phyloP scores from a whole-genome alignment of 179 eudicot genomes.

The Pouteria campechiana region DNA sequence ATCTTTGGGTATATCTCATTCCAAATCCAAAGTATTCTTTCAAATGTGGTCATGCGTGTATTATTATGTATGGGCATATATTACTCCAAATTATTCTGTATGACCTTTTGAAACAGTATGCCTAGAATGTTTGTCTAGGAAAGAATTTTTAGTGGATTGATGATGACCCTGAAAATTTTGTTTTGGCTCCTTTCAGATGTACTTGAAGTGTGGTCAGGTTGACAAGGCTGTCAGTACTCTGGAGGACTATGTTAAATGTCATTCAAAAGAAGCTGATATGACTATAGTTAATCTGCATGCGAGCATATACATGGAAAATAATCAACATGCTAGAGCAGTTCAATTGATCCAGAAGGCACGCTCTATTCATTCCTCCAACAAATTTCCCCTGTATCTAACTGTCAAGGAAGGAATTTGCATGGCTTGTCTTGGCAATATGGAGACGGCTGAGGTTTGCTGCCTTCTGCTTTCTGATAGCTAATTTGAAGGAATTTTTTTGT shows the following conservation, averaged over 20 bases:
- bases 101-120: too few species aligned
- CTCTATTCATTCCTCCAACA: slow-evolving; percentile 19
- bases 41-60: too few species aligned
- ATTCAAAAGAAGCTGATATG: slow-evolving; percentile 43
- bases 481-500: too few species aligned
- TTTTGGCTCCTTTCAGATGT: slow-evolving; percentile 35
- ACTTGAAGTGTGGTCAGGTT: slow-evolving; percentile 41
- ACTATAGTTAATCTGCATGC: slow-evolving; percentile 49
- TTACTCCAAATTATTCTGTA: too few species aligned
- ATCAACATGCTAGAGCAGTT: slow-evolving; percentile 49
- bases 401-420: slow-evolving; percentile 77
- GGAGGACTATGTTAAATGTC: slow-evolving; percentile 45
- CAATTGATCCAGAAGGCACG: slow-evolving; percentile 54
- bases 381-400: slow-evolving; percentile 35
- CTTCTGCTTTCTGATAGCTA: not conserved
- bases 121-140: too few species aligned
- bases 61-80: too few species aligned
- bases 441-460: slow-evolving; percentile 70
- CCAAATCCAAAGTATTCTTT: too few species aligned
- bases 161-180: not conserved
- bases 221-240: slow-evolving; percentile 45
- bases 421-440: slow-evolving; percentile 50
- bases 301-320: slow-evolving; percentile 38
- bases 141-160: too few species aligned
- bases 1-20: too few species aligned